A percentile compares a stretch with the other conserved stretches of the same genome.
phyloP scores from a whole-genome alignment of 441 rosid genomes.

The Syzygium syzygioides region DNA sequence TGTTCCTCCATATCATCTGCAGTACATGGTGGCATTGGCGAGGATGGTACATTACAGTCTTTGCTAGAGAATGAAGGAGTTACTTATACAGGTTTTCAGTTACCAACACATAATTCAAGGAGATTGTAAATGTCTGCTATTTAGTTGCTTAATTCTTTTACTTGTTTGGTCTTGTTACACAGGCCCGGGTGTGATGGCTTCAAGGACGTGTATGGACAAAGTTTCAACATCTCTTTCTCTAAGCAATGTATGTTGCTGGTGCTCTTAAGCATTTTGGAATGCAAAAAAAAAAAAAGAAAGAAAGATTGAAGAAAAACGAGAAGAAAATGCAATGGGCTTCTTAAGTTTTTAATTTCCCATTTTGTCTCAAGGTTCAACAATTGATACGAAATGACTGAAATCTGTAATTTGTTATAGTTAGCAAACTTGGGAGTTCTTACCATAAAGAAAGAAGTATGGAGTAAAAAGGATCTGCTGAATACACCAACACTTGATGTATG shows the following conservation, averaged over 20 bases:
- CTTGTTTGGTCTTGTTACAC: slow-evolving; percentile 13
- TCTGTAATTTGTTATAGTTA: slow-evolving; percentile 38
- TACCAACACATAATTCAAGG: not conserved
- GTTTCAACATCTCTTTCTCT: slow-evolving; percentile 80
- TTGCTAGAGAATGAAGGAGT: slow-evolving; percentile 79
- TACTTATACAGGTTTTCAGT: slow-evolving; percentile 59
- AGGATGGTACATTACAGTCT: slow-evolving; percentile 90
- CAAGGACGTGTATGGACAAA: slow-evolving; percentile 92
- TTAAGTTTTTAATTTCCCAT: not conserved
- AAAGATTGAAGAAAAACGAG: not conserved
- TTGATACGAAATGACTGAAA: not conserved
- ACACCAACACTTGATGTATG: slow-evolving; percentile 42
- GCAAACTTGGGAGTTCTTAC: slow-evolving; percentile 74
- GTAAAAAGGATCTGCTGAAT: slow-evolving; percentile 55
- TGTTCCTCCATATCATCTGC: slow-evolving; percentile 20
- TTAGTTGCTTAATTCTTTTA: not conserved
- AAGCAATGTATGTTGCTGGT: slow-evolving; percentile 46
- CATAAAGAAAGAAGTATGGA: slow-evolving; percentile 65
- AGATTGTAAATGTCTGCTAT: not conserved
- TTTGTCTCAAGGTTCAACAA: not conserved
- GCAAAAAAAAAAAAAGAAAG: not conserved
- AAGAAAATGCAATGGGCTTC: not conserved
- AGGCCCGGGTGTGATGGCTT: slow-evolving; percentile 90
- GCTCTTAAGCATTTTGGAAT: not conserved
- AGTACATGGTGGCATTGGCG: slow-evolving; percentile 99